Conservation (phyloP, 2,329 filamentous ascomycete genomes). For the Xylariaceae sp. region DNA sequence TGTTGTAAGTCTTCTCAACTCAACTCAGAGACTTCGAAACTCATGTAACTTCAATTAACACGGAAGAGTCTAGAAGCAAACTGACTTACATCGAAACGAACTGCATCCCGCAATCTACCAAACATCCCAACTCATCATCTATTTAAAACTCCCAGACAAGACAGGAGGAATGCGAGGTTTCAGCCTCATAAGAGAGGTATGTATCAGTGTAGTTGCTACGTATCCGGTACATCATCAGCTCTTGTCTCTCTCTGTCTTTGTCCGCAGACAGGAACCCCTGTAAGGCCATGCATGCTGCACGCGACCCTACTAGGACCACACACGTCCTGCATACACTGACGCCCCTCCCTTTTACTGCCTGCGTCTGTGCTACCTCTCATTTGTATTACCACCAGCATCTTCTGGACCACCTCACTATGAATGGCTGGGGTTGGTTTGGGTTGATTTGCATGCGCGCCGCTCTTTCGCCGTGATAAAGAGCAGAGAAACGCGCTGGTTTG, state of each 20-base stretch:
- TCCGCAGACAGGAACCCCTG: background rate
- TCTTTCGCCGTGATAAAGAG: conserved; percentile 8
- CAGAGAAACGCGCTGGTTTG: conserved; percentile 7
- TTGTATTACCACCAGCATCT: too few relatives aligned
- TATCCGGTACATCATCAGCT: conserved; percentile 6
- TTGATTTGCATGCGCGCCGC: conserved; percentile 8
- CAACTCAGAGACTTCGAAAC: too few relatives aligned
- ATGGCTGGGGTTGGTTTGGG: too few relatives aligned
- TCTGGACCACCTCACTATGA: too few relatives aligned
- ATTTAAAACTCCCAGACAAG: background rate
- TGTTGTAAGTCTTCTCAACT: too few relatives aligned
- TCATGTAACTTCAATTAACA: too few relatives aligned
- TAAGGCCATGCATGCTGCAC: conserved; percentile 9
- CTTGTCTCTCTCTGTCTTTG: background rate
- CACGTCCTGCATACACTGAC: conserved; percentile 10
- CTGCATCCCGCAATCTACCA: background rate
- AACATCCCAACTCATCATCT: background rate
- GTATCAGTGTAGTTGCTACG: conserved; percentile 5
- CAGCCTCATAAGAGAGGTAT: conserved; percentile 1
- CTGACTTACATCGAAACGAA: background rate
- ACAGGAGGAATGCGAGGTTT: background rate
- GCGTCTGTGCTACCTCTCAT: too few relatives aligned
- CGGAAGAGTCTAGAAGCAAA: too few relatives aligned
- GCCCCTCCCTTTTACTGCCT: conserved; percentile 9
- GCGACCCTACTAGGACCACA: conserved; percentile 3